Conservation (phyloP, 306 rosid genomes). For the Acacia crassicarpa region DNA sequence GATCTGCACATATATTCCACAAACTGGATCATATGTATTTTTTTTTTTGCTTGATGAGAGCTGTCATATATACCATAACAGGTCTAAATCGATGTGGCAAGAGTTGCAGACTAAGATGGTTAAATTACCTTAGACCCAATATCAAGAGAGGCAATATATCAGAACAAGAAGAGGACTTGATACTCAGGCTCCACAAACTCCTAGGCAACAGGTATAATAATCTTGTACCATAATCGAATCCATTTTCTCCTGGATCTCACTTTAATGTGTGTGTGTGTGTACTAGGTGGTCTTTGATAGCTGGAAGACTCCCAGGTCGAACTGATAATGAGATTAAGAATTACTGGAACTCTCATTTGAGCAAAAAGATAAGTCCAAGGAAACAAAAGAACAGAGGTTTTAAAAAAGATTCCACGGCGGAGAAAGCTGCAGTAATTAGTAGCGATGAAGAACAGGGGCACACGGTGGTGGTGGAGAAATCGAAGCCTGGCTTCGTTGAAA, state of each 20-base stretch:
- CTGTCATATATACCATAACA: not conserved
- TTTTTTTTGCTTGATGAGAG: not conserved
- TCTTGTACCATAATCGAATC: not conserved
- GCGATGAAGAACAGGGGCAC: conserved; percentile 14
- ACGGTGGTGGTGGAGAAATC: conserved; percentile 8
- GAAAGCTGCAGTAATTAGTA: not conserved
- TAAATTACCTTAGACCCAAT: conserved; percentile 66
- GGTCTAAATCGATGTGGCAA: conserved; percentile 70
- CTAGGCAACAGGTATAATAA: conserved; percentile 56
- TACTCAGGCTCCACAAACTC: conserved; percentile 67
- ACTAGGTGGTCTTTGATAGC: conserved; percentile 18
- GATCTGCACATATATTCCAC: not conserved
- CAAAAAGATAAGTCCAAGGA: conserved; percentile 40
- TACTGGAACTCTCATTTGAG: conserved; percentile 43
- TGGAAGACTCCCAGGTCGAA: conserved; percentile 49
- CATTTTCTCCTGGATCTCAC: not conserved
- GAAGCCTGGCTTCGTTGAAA: not conserved
- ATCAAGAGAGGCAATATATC: conserved; percentile 73
- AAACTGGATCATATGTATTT: not conserved
- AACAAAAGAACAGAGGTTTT: conserved; percentile 18
- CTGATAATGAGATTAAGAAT: conserved; percentile 32
- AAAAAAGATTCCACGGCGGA: not conserved
- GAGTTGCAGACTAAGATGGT: conserved; percentile 73
- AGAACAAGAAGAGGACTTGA: conserved; percentile 72
- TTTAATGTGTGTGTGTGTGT: not conserved